Percentiles rank a stretch among this genome's conserved stretches.
Evolutionary conservation across 257 asterid species (phyloP).

Genomic region (Echium plantagineum): DNA sequence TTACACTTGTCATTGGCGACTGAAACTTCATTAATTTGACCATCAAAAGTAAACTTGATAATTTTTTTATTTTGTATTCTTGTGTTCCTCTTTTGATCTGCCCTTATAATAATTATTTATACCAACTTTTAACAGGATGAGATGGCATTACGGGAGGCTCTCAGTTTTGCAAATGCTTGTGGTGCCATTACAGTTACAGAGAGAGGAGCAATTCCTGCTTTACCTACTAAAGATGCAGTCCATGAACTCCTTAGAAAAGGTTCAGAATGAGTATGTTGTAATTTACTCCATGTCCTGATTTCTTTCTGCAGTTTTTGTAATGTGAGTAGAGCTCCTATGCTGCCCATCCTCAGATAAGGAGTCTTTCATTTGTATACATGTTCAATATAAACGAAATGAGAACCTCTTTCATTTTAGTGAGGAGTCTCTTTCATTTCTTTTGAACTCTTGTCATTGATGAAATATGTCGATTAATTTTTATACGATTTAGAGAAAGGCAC

Average conservation of each 20-base stretch:
- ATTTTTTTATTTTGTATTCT: too few species aligned
- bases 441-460: background rate
- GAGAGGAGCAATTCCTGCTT: slow-evolving; percentile 81
- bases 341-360: background rate
- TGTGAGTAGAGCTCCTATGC: background rate
- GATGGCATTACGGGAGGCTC: slow-evolving; percentile 46
- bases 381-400: background rate
- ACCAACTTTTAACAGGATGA: slow-evolving; percentile 44
- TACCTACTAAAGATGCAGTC: slow-evolving; percentile 63
- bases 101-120: too few species aligned
- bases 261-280: slow-evolving; percentile 15
- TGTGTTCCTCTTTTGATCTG: background rate
- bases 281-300: background rate
- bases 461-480: too few species aligned
- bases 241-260: slow-evolving; percentile 23
- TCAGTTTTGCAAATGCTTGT: slow-evolving; percentile 70
- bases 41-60: too few species aligned
- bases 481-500: too few species aligned
- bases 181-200: slow-evolving; percentile 88
- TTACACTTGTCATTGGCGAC: too few species aligned
- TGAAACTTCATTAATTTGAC: too few species aligned
- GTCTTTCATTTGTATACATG: background rate
- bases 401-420: background rate
- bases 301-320: background rate
- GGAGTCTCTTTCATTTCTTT: background rate